phyloP scores from a whole-genome alignment of 768 basidiomycete species.

The Russula olivacea region DNA sequence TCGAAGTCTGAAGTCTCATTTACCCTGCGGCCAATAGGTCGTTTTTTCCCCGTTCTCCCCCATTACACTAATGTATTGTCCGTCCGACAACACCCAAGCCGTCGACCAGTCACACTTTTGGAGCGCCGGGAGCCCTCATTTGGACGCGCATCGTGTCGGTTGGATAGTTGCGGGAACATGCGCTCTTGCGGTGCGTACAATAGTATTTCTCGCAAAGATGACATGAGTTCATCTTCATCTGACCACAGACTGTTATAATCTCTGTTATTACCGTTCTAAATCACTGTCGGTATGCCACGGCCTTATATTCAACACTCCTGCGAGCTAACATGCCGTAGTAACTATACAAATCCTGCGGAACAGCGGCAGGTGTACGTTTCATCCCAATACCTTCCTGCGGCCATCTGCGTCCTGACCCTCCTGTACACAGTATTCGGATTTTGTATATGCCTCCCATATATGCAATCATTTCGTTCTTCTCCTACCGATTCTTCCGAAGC shows the following conservation, averaged over 20 bases:
- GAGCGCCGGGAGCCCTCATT: conserved; percentile 46
- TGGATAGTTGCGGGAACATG: conserved; percentile 68
- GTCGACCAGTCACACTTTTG: conserved; percentile 63
- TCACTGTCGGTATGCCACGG: conserved; percentile 54
- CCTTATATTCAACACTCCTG: background rate
- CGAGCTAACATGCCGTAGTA: conserved; percentile 38
- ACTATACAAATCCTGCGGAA: conserved; percentile 63
- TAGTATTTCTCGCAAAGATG: conserved; percentile 1
- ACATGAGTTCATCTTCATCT: background rate
- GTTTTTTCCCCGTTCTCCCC: background rate
- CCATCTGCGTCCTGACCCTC: background rate
- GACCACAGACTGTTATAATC: conserved; percentile 51
- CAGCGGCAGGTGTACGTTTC: conserved; percentile 69
- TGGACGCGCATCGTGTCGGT: conserved; percentile 61
- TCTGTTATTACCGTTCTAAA: conserved; percentile 48
- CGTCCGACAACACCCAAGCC: conserved; percentile 43
- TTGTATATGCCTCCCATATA: conserved; percentile 82
- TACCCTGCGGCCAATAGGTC: too few relatives aligned
- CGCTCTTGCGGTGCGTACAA: conserved; percentile 44
- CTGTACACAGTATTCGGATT: conserved; percentile 53
- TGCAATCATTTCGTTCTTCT: conserved; percentile 78
- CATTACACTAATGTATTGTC: conserved; percentile 34
- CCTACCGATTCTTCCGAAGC: conserved; percentile 75
- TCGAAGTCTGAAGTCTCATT: too few relatives aligned
- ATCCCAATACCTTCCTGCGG: background rate